Conservation (phyloP, 768 basidiomycete genomes). For the Fomitopsis serialis region DNA sequence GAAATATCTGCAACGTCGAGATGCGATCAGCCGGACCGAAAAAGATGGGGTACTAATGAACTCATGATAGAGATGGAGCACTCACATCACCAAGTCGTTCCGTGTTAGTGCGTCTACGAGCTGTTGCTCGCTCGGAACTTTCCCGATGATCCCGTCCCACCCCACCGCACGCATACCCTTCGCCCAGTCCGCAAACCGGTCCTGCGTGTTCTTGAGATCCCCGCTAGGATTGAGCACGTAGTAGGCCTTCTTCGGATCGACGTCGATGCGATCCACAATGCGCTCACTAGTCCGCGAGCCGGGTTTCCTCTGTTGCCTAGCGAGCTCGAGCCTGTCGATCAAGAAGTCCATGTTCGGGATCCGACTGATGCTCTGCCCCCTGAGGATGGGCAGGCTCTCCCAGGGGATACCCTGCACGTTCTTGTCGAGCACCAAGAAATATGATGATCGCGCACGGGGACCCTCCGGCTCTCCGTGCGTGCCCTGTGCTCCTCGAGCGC, state of each 20-base stretch:
- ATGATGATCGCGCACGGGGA: conserved; percentile 60
- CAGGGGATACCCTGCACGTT: conserved; percentile 87
- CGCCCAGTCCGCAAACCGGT: conserved; percentile 76
- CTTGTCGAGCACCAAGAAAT: conserved; percentile 88
- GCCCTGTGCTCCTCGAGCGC: conserved; percentile 69
- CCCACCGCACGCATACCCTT: conserved; percentile 64
- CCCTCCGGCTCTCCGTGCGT: conserved; percentile 32
- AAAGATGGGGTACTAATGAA: not conserved
- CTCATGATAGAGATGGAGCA: conserved; percentile 14
- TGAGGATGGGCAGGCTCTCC: conserved; percentile 88
- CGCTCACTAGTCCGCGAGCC: conserved; percentile 12
- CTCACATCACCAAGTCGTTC: conserved; percentile 88
- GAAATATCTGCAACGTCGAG: conserved; percentile 69
- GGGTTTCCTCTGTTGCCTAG: conserved; percentile 39
- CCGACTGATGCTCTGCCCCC: conserved; percentile 85
- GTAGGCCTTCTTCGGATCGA: conserved; percentile 68
- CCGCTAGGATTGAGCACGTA: conserved; percentile 92
- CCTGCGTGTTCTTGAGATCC: conserved; percentile 81
- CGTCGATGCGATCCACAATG: conserved; percentile 39
- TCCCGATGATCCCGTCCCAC: conserved; percentile 81
- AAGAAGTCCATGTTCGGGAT: conserved; percentile 89
- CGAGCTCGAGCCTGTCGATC: conserved; percentile 70
- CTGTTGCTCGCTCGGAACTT: conserved; percentile 79
- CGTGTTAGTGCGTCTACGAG: conserved; percentile 64
- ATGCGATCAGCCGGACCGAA: not conserved